A percentile compares a stretch with the other conserved stretches of the same genome.
Conservation (phyloP, 2,329 filamentous ascomycete genomes). For the Aspergillus fructus region DNA sequence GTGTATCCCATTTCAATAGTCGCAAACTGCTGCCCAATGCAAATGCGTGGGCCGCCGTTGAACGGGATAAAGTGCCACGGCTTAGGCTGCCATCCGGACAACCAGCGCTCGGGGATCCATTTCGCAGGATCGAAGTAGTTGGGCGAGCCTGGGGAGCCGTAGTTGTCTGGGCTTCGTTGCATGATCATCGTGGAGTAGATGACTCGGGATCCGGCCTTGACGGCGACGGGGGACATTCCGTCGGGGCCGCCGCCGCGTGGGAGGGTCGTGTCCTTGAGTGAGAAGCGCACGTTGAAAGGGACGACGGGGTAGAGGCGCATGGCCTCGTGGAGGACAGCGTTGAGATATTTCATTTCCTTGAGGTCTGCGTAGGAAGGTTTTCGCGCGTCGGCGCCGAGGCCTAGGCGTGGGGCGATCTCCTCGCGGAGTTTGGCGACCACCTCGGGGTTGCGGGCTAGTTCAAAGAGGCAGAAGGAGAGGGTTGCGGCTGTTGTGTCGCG, state of each 20-base stretch:
- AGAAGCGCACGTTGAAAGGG: slow-evolving; percentile 74
- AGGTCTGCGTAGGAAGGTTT: slow-evolving; percentile 70
- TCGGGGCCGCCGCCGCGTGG: slow-evolving; percentile 61
- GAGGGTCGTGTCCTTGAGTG: slow-evolving; percentile 71
- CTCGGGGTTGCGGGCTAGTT: slow-evolving; percentile 70
- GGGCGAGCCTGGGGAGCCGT: slow-evolving; percentile 39
- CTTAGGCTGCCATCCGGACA: slow-evolving; percentile 50
- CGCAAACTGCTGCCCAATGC: slow-evolving; percentile 61
- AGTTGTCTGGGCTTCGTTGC: slow-evolving; percentile 53
- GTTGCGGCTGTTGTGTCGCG: slow-evolving; percentile 80
- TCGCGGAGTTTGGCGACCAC: slow-evolving; percentile 66
- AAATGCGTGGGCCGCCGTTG: slow-evolving; percentile 54
- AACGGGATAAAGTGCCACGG: slow-evolving; percentile 58
- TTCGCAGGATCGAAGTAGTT: slow-evolving; percentile 42
- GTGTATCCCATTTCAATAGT: slow-evolving; percentile 59
- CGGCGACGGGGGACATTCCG: slow-evolving; percentile 44
- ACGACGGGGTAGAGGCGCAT: slow-evolving; percentile 75
- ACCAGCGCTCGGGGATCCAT: slow-evolving; percentile 54
- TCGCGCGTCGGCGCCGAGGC: slow-evolving; percentile 52
- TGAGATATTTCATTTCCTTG: slow-evolving; percentile 83
- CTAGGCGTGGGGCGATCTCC: slow-evolving; percentile 70
- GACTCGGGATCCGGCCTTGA: slow-evolving; percentile 49
- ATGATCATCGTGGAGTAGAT: slow-evolving; percentile 54
- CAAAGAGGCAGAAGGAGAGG: slow-evolving; percentile 79
- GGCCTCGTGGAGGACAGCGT: slow-evolving; percentile 70